Evolutionary conservation across 805 yeast species (phyloP), one percentile per base, ranked within the genome.

Genomic region (Cyberlindnera meyerae): DNA sequence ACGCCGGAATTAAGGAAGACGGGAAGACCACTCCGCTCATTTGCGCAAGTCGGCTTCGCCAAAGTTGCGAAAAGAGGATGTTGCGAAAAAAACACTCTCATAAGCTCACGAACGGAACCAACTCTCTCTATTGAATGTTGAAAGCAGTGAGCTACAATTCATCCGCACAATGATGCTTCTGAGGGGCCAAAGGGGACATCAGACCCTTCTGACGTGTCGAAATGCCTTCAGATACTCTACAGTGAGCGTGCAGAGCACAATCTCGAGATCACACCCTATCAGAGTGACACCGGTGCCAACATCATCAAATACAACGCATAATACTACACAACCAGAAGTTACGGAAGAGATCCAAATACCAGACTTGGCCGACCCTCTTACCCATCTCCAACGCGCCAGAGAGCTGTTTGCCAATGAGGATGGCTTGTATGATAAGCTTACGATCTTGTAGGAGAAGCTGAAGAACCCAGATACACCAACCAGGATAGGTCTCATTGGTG

Each of bases 401-500:
- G 16, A 39, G 8, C 39, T 52, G 6, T 52, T 57, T 13, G 44
- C 50, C 3, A 36, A 57, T 29, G 47, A 48, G 28, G 33, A 50
- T 31, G 48, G 50, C 6, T 33, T 53, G 4, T 55, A 52, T 28
- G 36, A 48, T 27, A 60, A 60, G 40, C 42, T 59, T 14, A 48
- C 44, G 8, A 34, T 55, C 8, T 34, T 58, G 26, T 24, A 45
- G 5, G 29, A 44, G 9, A 36, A 36, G 20, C 13, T 43, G 12
- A 42, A 37, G 27, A 21, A 27, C 22, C 44, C 47, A 24, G 36
- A 45, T n/a, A 27, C 37, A 3, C 48, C 49, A 9, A 42, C 56
- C 11, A 45, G 62, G 34, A 52, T 60, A 27, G 65, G 64, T 4
- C 40, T 61, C 8, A 40, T 59, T 20, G 47, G 55, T 1, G 27